Percentiles rank a stretch among this genome's conserved stretches.
phyloP scores from a whole-genome alignment of 2,329 filamentous ascomycete genomes.

The Colletotrichum sp. region DNA sequence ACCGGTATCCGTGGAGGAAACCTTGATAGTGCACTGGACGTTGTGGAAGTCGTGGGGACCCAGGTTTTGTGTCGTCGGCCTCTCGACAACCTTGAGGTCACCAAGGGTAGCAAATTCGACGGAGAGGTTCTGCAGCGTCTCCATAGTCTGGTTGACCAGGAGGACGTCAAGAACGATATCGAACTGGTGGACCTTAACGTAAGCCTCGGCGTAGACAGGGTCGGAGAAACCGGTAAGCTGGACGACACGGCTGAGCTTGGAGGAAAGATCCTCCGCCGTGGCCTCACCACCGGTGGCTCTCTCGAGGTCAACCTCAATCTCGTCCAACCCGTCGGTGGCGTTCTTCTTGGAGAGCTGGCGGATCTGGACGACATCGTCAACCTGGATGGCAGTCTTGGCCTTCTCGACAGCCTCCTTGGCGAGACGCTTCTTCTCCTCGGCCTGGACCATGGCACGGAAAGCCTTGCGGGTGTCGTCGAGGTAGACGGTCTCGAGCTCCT shows the following conservation, averaged over 20 bases:
- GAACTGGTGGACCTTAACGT: constrained; percentile 98
- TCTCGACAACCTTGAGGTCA: constrained; percentile 96
- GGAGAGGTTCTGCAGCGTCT: constrained; percentile 94
- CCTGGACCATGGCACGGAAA: constrained; percentile 95
- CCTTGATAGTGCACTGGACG: constrained; percentile 98
- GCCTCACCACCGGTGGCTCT: constrained; percentile 92
- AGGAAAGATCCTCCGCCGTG: constrained; percentile 82
- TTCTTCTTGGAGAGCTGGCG: constrained; percentile 94
- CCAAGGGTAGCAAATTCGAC: constrained; percentile 99
- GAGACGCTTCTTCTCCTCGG: constrained; percentile 97
- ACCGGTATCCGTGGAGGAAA: constrained; percentile 95
- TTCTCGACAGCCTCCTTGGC: constrained; percentile 92
- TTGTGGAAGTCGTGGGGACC: constrained; percentile 97
- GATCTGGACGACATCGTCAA: constrained; percentile 93
- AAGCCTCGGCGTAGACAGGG: constrained; percentile 97
- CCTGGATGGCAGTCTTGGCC: constrained; percentile 91
- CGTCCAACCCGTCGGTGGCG: constrained; percentile 78
- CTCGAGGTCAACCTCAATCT: constrained; percentile 89
- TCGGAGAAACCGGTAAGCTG: constrained; percentile 98
- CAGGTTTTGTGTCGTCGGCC: constrained; percentile 94
- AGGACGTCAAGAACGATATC: constrained; percentile 97
- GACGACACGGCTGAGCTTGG: constrained; percentile 94
- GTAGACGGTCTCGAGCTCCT: constrained; percentile 91
- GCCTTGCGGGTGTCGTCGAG: constrained; percentile 93
- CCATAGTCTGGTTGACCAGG: constrained; percentile 94